phyloP scores from a whole-genome alignment of 495 filamentous ascomycete species.

The Penicillium mononematosum region DNA sequence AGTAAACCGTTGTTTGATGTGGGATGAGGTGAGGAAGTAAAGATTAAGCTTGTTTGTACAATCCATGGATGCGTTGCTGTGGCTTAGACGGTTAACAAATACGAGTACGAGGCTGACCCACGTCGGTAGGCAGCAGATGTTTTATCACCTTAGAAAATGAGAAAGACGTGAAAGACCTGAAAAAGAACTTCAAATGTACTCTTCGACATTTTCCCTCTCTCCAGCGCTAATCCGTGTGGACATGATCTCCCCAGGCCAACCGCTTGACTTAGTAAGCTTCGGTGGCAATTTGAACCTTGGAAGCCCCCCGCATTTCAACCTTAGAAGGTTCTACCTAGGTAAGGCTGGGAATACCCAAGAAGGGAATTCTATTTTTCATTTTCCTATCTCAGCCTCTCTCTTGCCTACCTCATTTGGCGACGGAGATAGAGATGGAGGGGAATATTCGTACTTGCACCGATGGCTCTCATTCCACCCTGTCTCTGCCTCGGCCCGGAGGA shows the following conservation, averaged over 20 bases:
- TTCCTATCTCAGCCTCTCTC: background rate
- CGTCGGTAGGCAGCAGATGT: background rate
- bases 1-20: background rate
- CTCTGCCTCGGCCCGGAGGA: conserved; percentile 15
- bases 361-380: conserved; percentile 3
- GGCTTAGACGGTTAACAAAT: background rate
- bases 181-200: background rate
- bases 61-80: background rate
- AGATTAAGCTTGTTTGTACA: background rate
- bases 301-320: background rate
- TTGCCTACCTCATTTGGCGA: background rate
- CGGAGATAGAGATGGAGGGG: conserved; percentile 11
- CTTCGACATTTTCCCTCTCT: background rate
- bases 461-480: conserved; percentile 18
- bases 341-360: background rate
- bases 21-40: background rate
- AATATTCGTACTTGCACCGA: conserved; percentile 10
- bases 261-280: background rate
- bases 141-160: background rate
- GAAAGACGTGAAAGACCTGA: background rate
- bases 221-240: background rate
- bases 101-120: background rate
- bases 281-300: background rate
- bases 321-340: background rate
- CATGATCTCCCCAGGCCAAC: background rate